A percentile compares a stretch with the other conserved stretches of the same genome.
phyloP scores from a whole-genome alignment of 2,329 filamentous ascomycete species.

The Colletotrichum limetticola region DNA sequence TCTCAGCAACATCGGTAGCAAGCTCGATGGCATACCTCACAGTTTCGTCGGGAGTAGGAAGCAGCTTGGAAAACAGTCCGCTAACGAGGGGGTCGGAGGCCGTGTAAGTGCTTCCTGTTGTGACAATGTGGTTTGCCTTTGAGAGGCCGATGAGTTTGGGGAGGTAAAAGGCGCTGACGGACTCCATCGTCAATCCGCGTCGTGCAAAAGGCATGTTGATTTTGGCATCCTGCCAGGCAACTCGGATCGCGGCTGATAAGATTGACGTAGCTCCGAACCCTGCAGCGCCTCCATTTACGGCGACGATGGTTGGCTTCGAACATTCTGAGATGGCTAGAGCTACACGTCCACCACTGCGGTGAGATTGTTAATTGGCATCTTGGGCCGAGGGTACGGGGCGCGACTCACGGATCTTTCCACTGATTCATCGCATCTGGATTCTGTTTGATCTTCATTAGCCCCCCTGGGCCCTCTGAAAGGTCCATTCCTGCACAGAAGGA shows the following conservation, averaged over 20 bases:
- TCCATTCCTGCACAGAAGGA: conserved; percentile 20
- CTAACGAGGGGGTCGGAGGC: conserved; percentile 16
- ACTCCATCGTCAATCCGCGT: conserved; percentile 35
- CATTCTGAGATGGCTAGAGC: conserved; percentile 30
- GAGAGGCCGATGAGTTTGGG: conserved; percentile 31
- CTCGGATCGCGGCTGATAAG: conserved; percentile 28
- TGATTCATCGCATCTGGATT: background rate
- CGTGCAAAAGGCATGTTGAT: conserved; percentile 35
- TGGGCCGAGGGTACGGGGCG: too few species aligned
- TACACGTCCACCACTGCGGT: conserved; percentile 43
- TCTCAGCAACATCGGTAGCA: conserved; percentile 5
- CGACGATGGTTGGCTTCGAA: conserved; percentile 36
- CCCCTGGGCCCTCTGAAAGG: background rate
- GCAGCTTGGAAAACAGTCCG: too few species aligned
- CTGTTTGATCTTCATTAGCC: background rate
- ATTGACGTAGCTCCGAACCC: conserved; percentile 36
- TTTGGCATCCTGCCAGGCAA: conserved; percentile 21
- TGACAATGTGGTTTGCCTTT: conserved; percentile 31
- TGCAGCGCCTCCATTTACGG: conserved; percentile 33
- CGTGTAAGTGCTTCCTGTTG: conserved; percentile 26
- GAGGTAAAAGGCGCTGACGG: conserved; percentile 34
- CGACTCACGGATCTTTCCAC: conserved; percentile 1
- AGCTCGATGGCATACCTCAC: too few species aligned
- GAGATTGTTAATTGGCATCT: too few species aligned
- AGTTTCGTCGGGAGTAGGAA: too few species aligned